Evolutionary conservation across 441 rosid species (phyloP).

Genomic region (Biscutella laevigata): DNA sequence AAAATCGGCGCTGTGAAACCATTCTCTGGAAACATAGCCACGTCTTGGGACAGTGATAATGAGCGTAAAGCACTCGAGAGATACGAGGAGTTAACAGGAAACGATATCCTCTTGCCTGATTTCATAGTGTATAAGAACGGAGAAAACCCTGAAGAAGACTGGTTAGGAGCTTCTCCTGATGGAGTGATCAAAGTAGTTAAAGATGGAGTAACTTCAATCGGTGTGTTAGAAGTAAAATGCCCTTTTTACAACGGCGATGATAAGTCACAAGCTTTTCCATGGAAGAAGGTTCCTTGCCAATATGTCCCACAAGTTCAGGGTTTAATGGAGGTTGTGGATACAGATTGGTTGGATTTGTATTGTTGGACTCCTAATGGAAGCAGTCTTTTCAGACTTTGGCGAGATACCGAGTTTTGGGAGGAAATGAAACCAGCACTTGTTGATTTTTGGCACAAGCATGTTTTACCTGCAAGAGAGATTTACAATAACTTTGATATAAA

Average conservation of each 20-base stretch:
- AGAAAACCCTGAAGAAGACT: conserved; percentile 26
- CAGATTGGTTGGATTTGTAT: conserved; percentile 64
- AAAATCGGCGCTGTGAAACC: conserved; percentile 37
- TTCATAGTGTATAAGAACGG: conserved; percentile 20
- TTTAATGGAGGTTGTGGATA: conserved; percentile 56
- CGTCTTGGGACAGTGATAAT: conserved; percentile 17
- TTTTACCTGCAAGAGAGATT: conserved; percentile 46
- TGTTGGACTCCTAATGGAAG: conserved; percentile 55
- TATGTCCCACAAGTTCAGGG: conserved; percentile 29
- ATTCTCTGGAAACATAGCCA: conserved; percentile 16
- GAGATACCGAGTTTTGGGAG: conserved; percentile 42
- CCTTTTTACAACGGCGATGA: conserved; percentile 31
- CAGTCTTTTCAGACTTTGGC: conserved; percentile 41
- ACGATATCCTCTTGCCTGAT: conserved; percentile 26
- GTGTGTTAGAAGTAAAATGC: conserved; percentile 60
- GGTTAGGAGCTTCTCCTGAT: conserved; percentile 78
- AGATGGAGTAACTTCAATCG: conserved; percentile 36
- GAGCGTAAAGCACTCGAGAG: conserved; percentile 45
- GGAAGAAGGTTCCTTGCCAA: conserved; percentile 44
- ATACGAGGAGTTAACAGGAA: conserved; percentile 34
- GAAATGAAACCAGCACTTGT: conserved; percentile 38
- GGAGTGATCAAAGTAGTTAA: conserved; percentile 32
- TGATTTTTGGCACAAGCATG: conserved; percentile 66
- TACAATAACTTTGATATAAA: conserved; percentile 18
- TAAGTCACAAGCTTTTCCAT: conserved; percentile 22